A percentile compares a stretch with the other conserved stretches of the same genome.
phyloP scores from a whole-genome alignment of 2,329 filamentous ascomycete species.

The Periconia sp. region DNA sequence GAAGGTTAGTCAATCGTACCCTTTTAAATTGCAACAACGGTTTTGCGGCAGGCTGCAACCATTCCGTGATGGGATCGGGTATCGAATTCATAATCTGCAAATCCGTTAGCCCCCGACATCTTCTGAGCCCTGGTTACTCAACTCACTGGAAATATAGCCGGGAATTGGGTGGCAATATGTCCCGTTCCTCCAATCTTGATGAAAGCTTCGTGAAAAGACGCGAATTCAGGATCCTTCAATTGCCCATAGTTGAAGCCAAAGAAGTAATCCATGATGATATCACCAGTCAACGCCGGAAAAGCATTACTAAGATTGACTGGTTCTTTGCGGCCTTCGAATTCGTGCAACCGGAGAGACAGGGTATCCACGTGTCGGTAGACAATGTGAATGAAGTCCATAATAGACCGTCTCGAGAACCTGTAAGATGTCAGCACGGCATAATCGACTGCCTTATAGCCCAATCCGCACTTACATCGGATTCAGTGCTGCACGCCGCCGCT shows the following conservation, averaged over 20 bases:
- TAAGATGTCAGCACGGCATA: conserved; percentile 9
- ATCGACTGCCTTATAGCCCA: no score
- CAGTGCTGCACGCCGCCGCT: conserved; percentile 38
- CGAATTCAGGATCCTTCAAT: conserved; percentile 41
- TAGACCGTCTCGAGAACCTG: conserved; percentile 44
- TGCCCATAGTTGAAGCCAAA: conserved; percentile 43
- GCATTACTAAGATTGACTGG: conserved; percentile 37
- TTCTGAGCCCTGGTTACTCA: neutral
- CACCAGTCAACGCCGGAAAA: conserved; percentile 51
- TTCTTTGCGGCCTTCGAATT: conserved; percentile 37
- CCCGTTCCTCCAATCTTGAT: conserved; percentile 37
- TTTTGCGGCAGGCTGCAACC: conserved; percentile 39
- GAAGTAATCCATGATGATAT: conserved; percentile 55
- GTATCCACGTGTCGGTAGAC: conserved; percentile 43
- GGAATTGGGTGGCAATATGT: conserved; percentile 42
- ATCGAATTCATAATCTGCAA: conserved; percentile 39
- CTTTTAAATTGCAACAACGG: conserved; percentile 38
- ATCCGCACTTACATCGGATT: conserved; percentile 39
- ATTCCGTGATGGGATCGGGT: conserved; percentile 35
- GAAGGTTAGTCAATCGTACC: no score
- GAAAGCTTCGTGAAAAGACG: conserved; percentile 43
- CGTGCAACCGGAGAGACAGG: conserved; percentile 33
- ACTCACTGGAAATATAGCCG: conserved; percentile 35
- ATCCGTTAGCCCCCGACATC: neutral
- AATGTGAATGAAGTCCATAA: conserved; percentile 44